Percentiles rank a stretch among this genome's conserved stretches.
Evolutionary conservation across 139 green algal genomes (phyloP).

Genomic region (Tetraselmis striata): DNA sequence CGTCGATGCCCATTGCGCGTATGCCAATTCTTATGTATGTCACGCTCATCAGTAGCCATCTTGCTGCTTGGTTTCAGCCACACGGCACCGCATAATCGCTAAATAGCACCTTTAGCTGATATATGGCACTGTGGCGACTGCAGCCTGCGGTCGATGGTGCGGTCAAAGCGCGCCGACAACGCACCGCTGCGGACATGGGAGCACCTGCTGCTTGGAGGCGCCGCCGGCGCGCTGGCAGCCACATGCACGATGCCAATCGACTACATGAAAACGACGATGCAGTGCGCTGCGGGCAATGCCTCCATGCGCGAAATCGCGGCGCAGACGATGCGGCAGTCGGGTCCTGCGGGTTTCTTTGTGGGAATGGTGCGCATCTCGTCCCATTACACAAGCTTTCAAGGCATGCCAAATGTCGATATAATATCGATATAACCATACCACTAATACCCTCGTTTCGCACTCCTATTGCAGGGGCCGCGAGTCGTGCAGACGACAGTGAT

Average conservation of each 20-base stretch:
- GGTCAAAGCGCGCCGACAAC: background rate
- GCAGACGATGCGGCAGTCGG: conserved; percentile 5
- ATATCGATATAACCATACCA: background rate
- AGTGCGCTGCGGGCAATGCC: conserved; percentile 39
- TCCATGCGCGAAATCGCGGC: conserved; percentile 21
- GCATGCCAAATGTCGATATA: conserved; percentile 7
- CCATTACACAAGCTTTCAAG: too few species aligned
- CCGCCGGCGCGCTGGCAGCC: conserved; percentile 50
- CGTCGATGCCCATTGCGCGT: too few species aligned
- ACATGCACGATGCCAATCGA: conserved; percentile 67
- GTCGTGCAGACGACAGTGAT: conserved; percentile 56
- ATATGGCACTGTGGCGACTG: background rate
- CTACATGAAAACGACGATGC: conserved; percentile 63
- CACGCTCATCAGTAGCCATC: too few species aligned
- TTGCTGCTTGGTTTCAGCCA: conserved; percentile 23
- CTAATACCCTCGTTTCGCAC: background rate
- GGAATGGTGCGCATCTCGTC: conserved; percentile 60
- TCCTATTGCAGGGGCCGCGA: conserved; percentile 38
- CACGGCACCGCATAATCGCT: conserved; percentile 27
- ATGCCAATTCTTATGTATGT: too few species aligned
- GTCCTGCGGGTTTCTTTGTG: conserved; percentile 32
- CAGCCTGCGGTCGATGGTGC: conserved; percentile 2
- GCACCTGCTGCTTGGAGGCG: conserved; percentile 52
- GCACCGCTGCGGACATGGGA: conserved; percentile 34
- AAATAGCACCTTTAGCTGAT: conserved; percentile 2